phyloP scores from a whole-genome alignment of 2,329 filamentous ascomycete genomes.

The Cladophialophora yegresii region DNA sequence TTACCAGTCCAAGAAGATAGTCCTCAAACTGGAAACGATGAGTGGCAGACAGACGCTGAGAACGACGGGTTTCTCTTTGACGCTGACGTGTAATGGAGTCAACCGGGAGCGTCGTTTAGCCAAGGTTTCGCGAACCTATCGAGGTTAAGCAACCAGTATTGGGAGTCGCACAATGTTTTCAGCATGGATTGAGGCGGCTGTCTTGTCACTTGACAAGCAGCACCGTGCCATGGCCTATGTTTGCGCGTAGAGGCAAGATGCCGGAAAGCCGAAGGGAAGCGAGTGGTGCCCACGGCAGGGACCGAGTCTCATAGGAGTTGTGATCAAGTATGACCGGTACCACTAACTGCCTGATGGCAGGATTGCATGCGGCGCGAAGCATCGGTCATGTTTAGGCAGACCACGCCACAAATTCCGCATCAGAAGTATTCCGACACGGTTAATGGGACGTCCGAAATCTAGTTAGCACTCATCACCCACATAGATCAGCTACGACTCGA shows the following conservation, averaged over 20 bases:
- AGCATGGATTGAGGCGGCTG: neutral
- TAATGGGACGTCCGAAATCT: neutral
- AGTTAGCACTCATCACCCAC: too few relatives aligned
- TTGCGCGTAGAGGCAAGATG: neutral
- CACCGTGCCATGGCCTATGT: neutral
- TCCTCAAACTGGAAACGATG: neutral
- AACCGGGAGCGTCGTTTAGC: neutral
- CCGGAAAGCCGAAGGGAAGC: neutral
- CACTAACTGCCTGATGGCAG: too few relatives aligned
- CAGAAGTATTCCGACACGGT: neutral
- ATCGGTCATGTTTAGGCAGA: neutral
- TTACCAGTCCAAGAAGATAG: neutral
- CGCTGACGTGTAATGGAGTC: neutral
- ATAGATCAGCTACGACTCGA: too few relatives aligned
- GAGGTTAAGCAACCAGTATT: neutral
- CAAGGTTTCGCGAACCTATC: neutral
- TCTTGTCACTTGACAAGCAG: neutral
- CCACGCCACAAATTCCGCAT: neutral
- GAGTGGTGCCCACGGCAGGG: neutral
- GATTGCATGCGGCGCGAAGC: too few relatives aligned
- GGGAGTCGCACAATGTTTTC: neutral
- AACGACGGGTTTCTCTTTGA: neutral
- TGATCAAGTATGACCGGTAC: neutral
- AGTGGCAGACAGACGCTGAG: neutral
- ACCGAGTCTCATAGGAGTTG: neutral